Percentiles rank a stretch among this genome's conserved stretches.
Conservation (phyloP, 129 eudicot genomes). For the Sambucus nigra region DNA sequence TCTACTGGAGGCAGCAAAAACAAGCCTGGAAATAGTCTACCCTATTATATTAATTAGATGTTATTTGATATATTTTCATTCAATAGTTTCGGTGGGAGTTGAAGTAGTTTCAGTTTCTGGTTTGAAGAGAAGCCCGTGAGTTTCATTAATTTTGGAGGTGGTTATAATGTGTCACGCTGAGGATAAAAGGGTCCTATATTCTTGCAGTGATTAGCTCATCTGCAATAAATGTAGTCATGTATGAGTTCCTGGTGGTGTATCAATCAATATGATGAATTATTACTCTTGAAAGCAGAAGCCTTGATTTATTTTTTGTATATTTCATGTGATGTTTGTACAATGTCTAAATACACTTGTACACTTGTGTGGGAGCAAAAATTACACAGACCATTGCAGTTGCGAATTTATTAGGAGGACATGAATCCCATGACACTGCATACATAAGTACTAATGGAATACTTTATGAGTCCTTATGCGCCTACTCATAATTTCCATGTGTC, state of each 20-base stretch:
- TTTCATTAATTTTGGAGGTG: conserved; percentile 52
- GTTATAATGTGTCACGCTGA: conserved; percentile 16
- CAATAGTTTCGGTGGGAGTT: conserved; percentile 20
- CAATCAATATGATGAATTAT: conserved; percentile 12
- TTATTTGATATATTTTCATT: not conserved
- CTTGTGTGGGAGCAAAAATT: conserved; percentile 7
- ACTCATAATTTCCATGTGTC: no score
- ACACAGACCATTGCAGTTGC: conserved; percentile 6
- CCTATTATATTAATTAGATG: not conserved
- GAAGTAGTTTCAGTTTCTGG: conserved; percentile 30
- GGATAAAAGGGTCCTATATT: conserved; percentile 42
- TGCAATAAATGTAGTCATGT: conserved; percentile 23
- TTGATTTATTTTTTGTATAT: conserved; percentile 3
- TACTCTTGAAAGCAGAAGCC: not conserved
- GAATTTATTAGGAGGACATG: conserved; percentile 14
- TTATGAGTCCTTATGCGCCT: no score
- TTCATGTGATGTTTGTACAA: not conserved
- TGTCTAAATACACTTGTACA: conserved; percentile 4
- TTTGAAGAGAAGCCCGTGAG: conserved; percentile 77
- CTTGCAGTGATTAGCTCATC: conserved; percentile 12
- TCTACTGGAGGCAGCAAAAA: conserved; percentile 58
- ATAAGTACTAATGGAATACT: no score
- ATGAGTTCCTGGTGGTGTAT: conserved; percentile 6
- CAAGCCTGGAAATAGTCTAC: conserved; percentile 56
- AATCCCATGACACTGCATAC: conserved; percentile 13